phyloP scores from a whole-genome alignment of 768 basidiomycete genomes.

The Phylloporus sp. region DNA sequence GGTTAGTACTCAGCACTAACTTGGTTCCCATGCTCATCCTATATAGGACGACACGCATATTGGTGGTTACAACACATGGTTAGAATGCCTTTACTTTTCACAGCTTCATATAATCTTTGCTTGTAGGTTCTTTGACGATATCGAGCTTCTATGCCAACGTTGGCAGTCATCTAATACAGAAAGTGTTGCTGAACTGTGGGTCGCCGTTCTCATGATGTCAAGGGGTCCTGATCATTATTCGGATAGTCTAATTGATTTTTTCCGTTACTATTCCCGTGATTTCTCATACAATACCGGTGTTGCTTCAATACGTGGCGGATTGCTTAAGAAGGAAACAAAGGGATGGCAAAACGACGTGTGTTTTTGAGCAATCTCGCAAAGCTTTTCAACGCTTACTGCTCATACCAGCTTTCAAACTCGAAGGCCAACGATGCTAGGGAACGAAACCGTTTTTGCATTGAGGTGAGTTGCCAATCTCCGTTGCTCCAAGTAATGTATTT shows the following conservation, averaged over 20 bases:
- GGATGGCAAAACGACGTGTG: slow-evolving; percentile 93
- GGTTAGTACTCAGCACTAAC: slow-evolving; percentile 35
- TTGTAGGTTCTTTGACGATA: slow-evolving; percentile 92
- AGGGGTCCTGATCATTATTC: slow-evolving; percentile 6
- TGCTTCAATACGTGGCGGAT: slow-evolving; percentile 83
- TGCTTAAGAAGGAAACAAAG: slow-evolving; percentile 85
- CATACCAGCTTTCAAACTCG: slow-evolving; percentile 40
- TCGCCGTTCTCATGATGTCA: slow-evolving; percentile 9
- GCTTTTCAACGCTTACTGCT: slow-evolving; percentile 6
- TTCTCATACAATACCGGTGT: slow-evolving; percentile 90
- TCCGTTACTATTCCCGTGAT: slow-evolving; percentile 92
- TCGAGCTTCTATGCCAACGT: slow-evolving; percentile 82
- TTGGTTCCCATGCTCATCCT: slow-evolving; percentile 9
- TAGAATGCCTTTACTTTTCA: slow-evolving; percentile 14
- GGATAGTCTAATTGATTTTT: slow-evolving; percentile 92
- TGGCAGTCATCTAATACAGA: slow-evolving; percentile 96
- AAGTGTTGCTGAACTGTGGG: slow-evolving; percentile 87
- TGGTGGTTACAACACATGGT: slow-evolving; percentile 81
- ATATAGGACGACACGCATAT: slow-evolving; percentile 74
- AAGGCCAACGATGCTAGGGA: slow-evolving; percentile 73
- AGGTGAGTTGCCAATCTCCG: slow-evolving; percentile 45
- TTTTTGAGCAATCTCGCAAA: slow-evolving; percentile 2
- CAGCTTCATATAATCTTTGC: slow-evolving; percentile 9
- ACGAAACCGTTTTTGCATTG: slow-evolving; percentile 92
- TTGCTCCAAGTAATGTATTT: background rate